These are phyloP conservation scores for Hypoxylon sp. DNA, from an alignment of 2,329 filamentous ascomycete genomes.

Conservation along the genomic window DNA sequence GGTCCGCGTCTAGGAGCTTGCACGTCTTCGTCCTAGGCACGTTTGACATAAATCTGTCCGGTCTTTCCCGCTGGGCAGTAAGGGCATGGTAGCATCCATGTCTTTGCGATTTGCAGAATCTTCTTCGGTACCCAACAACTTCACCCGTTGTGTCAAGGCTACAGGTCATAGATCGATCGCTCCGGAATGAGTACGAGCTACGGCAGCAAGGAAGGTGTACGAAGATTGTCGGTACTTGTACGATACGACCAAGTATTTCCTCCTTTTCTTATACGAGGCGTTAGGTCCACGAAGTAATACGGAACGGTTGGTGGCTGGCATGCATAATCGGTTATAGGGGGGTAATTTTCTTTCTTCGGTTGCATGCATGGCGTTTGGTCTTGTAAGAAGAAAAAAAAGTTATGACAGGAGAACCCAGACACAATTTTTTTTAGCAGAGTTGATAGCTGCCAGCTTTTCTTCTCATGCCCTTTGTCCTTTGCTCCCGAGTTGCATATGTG, in stretches of 20 bases:
- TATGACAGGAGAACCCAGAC: not conserved
- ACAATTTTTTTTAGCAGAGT: not conserved
- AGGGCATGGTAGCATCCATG: not conserved
- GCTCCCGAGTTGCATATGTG: no score
- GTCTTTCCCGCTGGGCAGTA: not conserved
- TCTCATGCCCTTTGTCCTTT: not conserved
- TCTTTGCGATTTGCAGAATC: no score
- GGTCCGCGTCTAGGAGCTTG: constrained; percentile 34
- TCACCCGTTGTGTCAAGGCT: not conserved
- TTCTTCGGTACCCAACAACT: not conserved
- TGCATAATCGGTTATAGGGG: not conserved
- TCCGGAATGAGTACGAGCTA: constrained; percentile 2
- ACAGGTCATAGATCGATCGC: not conserved
- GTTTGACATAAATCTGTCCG: not conserved
- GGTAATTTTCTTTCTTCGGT: not conserved
- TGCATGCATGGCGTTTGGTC: not conserved
- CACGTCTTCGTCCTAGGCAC: not conserved
- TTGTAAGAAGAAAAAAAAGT: not conserved
- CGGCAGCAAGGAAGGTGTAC: not conserved
- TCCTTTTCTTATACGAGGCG: not conserved
- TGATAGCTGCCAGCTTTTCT: not conserved
- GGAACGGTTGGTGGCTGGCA: not conserved
- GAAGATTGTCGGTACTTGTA: not conserved
- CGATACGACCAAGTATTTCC: constrained; percentile 6
- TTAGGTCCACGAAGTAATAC: not conserved